Base-by-base conservation (phyloP, 2,329 filamentous ascomycete genomes). In the Capronia epimyces region DNA sequence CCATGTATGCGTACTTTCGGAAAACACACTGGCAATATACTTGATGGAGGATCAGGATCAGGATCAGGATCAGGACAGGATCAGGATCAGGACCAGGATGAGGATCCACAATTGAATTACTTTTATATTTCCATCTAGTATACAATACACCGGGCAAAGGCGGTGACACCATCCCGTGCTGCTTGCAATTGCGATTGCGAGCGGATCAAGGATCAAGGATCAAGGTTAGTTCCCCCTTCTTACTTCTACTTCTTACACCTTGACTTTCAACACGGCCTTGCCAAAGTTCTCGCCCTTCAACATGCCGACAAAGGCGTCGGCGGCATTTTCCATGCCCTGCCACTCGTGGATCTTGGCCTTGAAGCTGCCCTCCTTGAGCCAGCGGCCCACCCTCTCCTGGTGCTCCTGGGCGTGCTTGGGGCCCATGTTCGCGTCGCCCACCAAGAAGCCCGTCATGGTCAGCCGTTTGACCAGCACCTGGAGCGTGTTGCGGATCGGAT, bases 231-330 rank as follows among this genome's bases (percentile, higher is more conserved):
- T 10, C 5, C 5, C 5, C 24, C 24, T 27, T 27, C 24, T 5
- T 27, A 27, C 24, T 27, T n/a, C n/a, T n/a, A n/a, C 6, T 32
- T 32, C 13, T 32, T 39, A 39, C 20, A 48, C 49, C 27, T 55
- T 55, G 31, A 84, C 80, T 74, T 87, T 86, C 62, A 93, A 64
- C 18, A 93, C 79, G 13, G 87, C 86, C 79, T 95, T 95, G 60
- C 89, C 89, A 69, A 89, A 87, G 73, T 94, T 94, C 69, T 86
- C 78, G 42, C 89, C 89, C 63, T 79, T 67, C 48, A 93, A 75
- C 74, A 94, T 82, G 10, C 82, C 86, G 10, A 91, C 69, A 53
- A 94, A 75, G 0, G 84, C 89, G 50, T 89, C 79, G 4, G 81
- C 73, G 1, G 83, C 84, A 55, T 87, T 82, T 55, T 94, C 89